Evolutionary conservation across 169 alveolate species (phyloP).

Genomic region (Neospora caninum): DNA sequence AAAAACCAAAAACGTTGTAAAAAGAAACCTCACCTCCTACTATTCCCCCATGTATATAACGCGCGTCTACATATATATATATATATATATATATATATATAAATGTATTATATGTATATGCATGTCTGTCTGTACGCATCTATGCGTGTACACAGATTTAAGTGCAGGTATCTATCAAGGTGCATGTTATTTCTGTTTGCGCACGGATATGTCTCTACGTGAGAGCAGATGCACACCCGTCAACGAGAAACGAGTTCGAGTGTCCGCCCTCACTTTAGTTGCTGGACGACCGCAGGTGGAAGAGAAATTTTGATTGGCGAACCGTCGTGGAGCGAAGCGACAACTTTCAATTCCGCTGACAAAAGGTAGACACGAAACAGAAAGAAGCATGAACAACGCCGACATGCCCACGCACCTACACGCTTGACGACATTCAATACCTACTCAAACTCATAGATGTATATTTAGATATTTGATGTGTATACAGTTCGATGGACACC

Average conservation of each 20-base stretch:
- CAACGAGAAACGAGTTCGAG: no score
- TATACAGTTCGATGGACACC: no score
- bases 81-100: not conserved
- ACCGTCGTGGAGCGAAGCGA: conserved; percentile 28
- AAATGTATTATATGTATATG: not conserved
- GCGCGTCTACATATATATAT: not conserved
- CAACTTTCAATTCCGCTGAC: conserved; percentile 30
- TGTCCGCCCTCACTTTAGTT: not conserved
- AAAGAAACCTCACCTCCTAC: no score
- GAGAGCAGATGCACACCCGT: not conserved
- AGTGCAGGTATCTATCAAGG: not conserved
- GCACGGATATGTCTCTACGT: not conserved
- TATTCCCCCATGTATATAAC: not conserved
- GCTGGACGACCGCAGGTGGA: conserved; percentile 30
- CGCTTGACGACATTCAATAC: not conserved
- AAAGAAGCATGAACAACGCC: not conserved
- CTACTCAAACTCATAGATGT: not conserved
- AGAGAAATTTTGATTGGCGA: conserved; percentile 17
- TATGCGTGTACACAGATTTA: not conserved
- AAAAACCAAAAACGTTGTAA: no score
- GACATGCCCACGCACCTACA: not conserved
- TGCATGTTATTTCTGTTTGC: not conserved
- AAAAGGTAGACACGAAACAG: not conserved
- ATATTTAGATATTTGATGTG: no score
- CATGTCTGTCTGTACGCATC: not conserved